Evolutionary conservation across 2,329 filamentous ascomycete genomes (phyloP).

Genomic region (Ceratocystiopsis minuta): DNA sequence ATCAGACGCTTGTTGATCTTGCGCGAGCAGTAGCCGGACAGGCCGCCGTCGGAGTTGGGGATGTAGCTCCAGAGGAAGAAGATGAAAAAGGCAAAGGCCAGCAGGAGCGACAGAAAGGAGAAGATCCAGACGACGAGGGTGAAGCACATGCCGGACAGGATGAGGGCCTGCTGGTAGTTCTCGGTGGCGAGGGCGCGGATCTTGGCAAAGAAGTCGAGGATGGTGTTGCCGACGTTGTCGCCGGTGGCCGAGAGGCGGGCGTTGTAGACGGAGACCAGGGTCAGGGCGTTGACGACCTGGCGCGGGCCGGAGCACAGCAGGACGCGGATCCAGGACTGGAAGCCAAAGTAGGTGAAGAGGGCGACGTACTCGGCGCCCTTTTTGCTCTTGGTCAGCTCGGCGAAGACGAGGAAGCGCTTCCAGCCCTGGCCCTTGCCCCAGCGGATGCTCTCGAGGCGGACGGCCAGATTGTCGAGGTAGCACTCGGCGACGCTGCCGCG

Average conservation of each 20-base stretch:
- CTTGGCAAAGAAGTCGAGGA: conserved; percentile 70
- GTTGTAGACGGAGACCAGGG: conserved; percentile 67
- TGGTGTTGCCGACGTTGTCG: conserved; percentile 37
- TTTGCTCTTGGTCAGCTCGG: conserved; percentile 75
- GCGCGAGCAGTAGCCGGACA: conserved; percentile 73
- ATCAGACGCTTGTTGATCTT: conserved; percentile 79
- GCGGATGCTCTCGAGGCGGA: conserved; percentile 68
- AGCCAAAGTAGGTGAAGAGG: conserved; percentile 73
- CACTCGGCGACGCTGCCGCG: conserved; percentile 77
- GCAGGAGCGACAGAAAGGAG: conserved; percentile 54
- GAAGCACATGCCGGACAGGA: conserved; percentile 82
- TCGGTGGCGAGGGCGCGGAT: conserved; percentile 52
- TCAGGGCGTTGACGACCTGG: conserved; percentile 78
- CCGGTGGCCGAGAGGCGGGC: conserved; percentile 48
- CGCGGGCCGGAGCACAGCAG: conserved; percentile 83
- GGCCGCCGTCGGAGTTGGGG: conserved; percentile 58
- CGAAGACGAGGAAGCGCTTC: conserved; percentile 82
- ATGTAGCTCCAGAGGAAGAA: conserved; percentile 90
- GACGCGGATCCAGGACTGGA: conserved; percentile 67
- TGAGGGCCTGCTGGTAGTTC: conserved; percentile 61
- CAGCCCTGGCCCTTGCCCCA: conserved; percentile 59
- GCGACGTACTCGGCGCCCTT: conserved; percentile 84
- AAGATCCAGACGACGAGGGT: conserved; percentile 81
- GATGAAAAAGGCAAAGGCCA: conserved; percentile 62
- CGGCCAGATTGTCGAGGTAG: conserved; percentile 77